These are phyloP conservation scores for Trichoderma cornu-damae DNA, from an alignment of 2,329 filamentous ascomycete genomes.

Conservation along the genomic window DNA sequence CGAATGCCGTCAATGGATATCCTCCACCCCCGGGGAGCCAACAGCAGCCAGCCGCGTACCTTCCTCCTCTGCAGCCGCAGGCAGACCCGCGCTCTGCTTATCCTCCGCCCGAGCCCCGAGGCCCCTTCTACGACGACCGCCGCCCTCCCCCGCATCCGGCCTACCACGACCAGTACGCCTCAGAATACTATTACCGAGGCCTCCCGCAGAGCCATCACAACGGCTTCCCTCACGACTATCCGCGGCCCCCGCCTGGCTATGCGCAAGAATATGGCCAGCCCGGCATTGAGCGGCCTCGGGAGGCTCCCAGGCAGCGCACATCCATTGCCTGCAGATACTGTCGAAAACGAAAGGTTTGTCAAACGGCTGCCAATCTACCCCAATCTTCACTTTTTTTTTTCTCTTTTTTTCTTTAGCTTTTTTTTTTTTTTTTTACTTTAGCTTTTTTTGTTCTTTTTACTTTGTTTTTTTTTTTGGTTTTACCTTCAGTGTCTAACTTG, in stretches of 20 bases:
- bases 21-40: constrained; percentile 36
- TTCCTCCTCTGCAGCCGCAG: constrained; percentile 38
- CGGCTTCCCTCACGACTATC: constrained; percentile 28
- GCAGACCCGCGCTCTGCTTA: constrained; percentile 35
- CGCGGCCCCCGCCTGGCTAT: constrained; percentile 29
- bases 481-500: not conserved
- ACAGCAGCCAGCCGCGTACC: constrained; percentile 30
- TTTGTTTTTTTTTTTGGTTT: not conserved
- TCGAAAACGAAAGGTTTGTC: constrained; percentile 53
- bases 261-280: constrained; percentile 34
- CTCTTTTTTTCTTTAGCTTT: too few relatives aligned
- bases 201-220: constrained; percentile 30
- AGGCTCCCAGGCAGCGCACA: constrained; percentile 53
- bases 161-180: constrained; percentile 33
- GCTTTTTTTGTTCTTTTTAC: not conserved
- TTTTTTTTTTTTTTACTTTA: not conserved
- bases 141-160: constrained; percentile 30
- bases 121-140: constrained; percentile 35
- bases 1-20: constrained; percentile 44
- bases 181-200: constrained; percentile 35
- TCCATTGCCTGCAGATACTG: constrained; percentile 58
- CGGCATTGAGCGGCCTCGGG: constrained; percentile 33
- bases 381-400: not conserved
- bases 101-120: constrained; percentile 38
- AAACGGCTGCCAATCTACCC: not conserved